Conservation (phyloP, 208 protist genomes). For the Naegleria lovaniensis region DNA sequence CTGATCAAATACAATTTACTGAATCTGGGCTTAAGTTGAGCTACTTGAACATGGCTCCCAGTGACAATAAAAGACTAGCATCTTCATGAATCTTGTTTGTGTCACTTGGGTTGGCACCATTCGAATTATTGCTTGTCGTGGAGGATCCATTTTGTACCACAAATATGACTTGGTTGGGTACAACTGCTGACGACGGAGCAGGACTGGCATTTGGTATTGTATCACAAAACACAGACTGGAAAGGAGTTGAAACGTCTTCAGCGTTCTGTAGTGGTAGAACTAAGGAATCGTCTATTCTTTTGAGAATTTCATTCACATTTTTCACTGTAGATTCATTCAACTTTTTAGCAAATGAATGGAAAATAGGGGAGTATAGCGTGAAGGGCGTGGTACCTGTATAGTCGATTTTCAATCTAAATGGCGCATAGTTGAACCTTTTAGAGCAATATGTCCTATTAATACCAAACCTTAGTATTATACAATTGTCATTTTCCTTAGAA, state of each 20-base stretch:
- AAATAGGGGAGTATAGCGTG: neutral
- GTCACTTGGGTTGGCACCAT: neutral
- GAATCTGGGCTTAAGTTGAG: no score
- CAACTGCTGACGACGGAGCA: neutral
- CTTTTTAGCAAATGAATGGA: conserved; percentile 14
- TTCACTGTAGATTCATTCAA: neutral
- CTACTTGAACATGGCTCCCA: neutral
- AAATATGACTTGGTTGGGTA: neutral
- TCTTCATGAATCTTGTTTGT: neutral
- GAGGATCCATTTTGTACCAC: neutral
- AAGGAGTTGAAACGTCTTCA: neutral
- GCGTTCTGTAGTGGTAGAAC: neutral
- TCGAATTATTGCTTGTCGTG: no score
- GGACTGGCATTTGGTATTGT: neutral
- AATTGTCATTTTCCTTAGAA: neutral
- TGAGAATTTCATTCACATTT: neutral
- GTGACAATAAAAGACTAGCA: neutral
- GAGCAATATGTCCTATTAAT: conserved; percentile 12
- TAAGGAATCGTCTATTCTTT: neutral
- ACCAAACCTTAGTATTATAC: neutral
- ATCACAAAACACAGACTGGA: neutral
- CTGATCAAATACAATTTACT: no score
- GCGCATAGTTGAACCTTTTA: neutral
- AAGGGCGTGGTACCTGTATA: neutral
- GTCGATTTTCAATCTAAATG: neutral